Conservation (phyloP, 2,329 filamentous ascomycete species). For the Pseudogymnoascus sp. region DNA sequence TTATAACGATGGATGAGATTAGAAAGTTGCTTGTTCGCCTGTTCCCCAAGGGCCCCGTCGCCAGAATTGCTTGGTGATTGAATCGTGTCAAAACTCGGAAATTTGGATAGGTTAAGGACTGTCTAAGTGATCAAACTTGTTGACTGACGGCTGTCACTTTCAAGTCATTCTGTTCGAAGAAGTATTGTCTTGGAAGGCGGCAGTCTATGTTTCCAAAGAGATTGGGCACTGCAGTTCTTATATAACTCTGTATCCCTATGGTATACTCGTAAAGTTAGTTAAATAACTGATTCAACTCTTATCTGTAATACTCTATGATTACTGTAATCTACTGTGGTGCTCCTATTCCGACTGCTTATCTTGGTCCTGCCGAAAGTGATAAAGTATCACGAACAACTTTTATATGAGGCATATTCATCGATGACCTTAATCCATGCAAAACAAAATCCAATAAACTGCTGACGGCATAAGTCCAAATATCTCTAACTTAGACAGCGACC, state of each 20-base stretch:
- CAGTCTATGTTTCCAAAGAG: not conserved
- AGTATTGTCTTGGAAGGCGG: not conserved
- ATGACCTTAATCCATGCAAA: not conserved
- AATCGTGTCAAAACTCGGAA: not conserved
- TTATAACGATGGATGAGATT: conserved; percentile 45
- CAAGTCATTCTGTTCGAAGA: not conserved
- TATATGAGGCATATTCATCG: not conserved
- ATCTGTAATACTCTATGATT: not conserved
- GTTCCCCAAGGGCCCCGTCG: conserved; percentile 40
- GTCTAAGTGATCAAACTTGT: not conserved
- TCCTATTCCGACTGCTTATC: conserved; percentile 33
- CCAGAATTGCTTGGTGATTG: conserved; percentile 40
- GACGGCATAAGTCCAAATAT: not conserved
- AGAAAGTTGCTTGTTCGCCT: conserved; percentile 42
- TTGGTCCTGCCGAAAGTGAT: not conserved
- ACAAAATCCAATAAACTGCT: not conserved
- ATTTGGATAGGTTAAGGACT: not conserved
- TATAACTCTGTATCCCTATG: not conserved
- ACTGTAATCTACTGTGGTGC: conserved; percentile 20
- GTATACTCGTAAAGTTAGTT: not conserved
- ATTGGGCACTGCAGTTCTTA: not conserved
- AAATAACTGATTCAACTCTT: not conserved
- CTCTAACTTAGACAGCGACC: not conserved
- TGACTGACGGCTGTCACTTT: not conserved
- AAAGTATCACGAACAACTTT: not conserved